Conservation (phyloP, 1,284 basidiomycete genomes). For the Rhodotorula sp. region DNA sequence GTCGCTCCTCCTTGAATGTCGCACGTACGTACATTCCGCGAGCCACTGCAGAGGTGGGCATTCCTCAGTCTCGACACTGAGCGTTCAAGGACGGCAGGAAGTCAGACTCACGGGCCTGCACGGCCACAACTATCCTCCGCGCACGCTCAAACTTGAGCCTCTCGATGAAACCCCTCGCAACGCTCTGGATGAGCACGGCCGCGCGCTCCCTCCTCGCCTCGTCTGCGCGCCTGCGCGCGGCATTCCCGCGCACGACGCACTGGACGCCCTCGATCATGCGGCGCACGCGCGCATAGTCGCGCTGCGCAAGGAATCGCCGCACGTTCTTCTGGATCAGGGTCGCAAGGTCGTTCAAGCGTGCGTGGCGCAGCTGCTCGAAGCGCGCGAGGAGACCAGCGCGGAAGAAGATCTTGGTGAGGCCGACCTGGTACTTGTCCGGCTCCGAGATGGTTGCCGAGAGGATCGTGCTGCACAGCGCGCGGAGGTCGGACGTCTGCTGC, state of each 20-base stretch:
- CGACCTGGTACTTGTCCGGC: constrained; percentile 93
- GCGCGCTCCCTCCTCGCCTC: constrained; percentile 71
- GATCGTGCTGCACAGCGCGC: constrained; percentile 79
- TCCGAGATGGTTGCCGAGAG: constrained; percentile 85
- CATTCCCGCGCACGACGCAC: constrained; percentile 85
- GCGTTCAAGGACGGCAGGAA: not conserved
- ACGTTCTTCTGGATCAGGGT: constrained; percentile 98
- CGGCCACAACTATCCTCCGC: constrained; percentile 64
- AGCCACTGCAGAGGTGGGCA: constrained; percentile 59
- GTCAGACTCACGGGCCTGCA: constrained; percentile 78
- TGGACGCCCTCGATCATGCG: constrained; percentile 80
- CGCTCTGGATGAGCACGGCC: constrained; percentile 75
- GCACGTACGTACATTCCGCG: constrained; percentile 78
- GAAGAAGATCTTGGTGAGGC: constrained; percentile 99
- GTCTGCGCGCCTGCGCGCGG: constrained; percentile 72
- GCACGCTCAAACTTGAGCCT: constrained; percentile 69
- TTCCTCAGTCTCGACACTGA: too few relatives aligned
- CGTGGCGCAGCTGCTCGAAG: constrained; percentile 84
- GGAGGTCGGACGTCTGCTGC: constrained; percentile 70
- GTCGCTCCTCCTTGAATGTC: constrained; percentile 64
- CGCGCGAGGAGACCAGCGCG: constrained; percentile 98
- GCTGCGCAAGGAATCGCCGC: constrained; percentile 77
- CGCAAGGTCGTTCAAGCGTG: constrained; percentile 83
- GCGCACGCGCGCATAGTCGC: constrained; percentile 74
- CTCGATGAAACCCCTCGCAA: constrained; percentile 71